Percentiles rank a stretch among this genome's conserved stretches.
Conservation (phyloP, 1,284 basidiomycete genomes). For the Albatrellus sp. region DNA sequence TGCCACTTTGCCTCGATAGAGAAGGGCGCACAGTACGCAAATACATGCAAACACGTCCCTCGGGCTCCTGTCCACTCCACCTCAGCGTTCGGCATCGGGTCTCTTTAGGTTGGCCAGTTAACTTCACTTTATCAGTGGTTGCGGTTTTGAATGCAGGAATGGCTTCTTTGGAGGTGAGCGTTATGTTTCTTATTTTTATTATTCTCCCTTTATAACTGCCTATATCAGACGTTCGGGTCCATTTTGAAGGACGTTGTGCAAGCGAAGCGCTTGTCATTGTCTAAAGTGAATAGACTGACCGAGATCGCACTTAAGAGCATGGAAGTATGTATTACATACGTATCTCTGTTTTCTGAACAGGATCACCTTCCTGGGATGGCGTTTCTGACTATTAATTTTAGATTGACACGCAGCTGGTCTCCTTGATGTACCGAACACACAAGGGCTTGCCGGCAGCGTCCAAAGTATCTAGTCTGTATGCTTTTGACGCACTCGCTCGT, state of each 20-base stretch:
- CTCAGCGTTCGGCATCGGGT: too few relatives aligned
- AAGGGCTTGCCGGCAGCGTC: conserved; percentile 51
- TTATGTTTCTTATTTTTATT: not conserved
- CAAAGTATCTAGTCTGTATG: conserved; percentile 80
- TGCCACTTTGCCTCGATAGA: too few relatives aligned
- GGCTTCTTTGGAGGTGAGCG: conserved; percentile 10
- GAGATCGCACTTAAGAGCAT: conserved; percentile 64
- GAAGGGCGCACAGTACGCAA: too few relatives aligned
- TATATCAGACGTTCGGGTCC: conserved; percentile 42
- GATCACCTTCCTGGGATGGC: not conserved
- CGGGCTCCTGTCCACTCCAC: too few relatives aligned
- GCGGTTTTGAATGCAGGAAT: too few relatives aligned
- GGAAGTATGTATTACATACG: conserved; percentile 30
- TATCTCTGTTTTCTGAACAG: too few relatives aligned
- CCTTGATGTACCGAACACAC: conserved; percentile 76
- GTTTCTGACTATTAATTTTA: conserved; percentile 18
- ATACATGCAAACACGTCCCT: too few relatives aligned
- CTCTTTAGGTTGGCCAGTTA: too few relatives aligned
- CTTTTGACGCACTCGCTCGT: conserved; percentile 81
- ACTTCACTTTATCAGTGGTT: too few relatives aligned
- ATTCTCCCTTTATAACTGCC: not conserved
- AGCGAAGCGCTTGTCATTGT: conserved; percentile 72
- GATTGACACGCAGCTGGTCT: conserved; percentile 78
- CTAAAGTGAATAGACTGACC: conserved; percentile 68
- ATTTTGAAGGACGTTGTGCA: conserved; percentile 69